phyloP scores from a whole-genome alignment of 2,329 filamentous ascomycete genomes.

The Scedosporium dehoogii region DNA sequence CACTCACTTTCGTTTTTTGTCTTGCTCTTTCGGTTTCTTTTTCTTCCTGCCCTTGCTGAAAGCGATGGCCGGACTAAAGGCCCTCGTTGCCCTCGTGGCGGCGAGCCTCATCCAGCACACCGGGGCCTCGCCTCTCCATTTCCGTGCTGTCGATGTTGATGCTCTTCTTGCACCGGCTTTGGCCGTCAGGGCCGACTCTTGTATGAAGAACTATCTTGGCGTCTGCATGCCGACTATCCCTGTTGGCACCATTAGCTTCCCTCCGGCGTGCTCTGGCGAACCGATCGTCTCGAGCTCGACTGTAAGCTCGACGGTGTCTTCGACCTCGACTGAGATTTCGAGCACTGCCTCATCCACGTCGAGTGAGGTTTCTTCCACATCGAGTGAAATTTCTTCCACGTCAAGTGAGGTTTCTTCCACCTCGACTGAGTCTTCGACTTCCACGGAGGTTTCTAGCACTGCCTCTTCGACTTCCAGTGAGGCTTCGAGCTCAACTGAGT shows the following conservation, averaged over 20 bases:
- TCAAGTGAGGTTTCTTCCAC: conserved; percentile 10
- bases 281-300: too few relatives aligned
- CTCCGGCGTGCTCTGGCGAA: too few relatives aligned
- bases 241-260: neutral
- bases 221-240: neutral
- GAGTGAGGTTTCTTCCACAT: conserved; percentile 7
- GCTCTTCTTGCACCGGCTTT: neutral
- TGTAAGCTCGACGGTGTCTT: too few relatives aligned
- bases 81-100: conserved; percentile 26
- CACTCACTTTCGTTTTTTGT: neutral
- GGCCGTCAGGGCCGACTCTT: neutral
- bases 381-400: conserved; percentile 2
- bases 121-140: conserved; percentile 31
- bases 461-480: conserved; percentile 7
- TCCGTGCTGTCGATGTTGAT: conserved; percentile 32
- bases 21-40: neutral
- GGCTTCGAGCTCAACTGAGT: conserved; percentile 7
- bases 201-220: neutral
- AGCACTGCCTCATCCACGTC: conserved; percentile 9
- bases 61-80: conserved; percentile 20
- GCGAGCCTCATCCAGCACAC: conserved; percentile 25
- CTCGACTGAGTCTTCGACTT: conserved; percentile 1
- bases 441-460: conserved; percentile 9
- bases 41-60: neutral
- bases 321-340: too few relatives aligned